phyloP scores from a whole-genome alignment of 225 moss, liverwort and hornwort species.

The Straminergon stramineum region DNA sequence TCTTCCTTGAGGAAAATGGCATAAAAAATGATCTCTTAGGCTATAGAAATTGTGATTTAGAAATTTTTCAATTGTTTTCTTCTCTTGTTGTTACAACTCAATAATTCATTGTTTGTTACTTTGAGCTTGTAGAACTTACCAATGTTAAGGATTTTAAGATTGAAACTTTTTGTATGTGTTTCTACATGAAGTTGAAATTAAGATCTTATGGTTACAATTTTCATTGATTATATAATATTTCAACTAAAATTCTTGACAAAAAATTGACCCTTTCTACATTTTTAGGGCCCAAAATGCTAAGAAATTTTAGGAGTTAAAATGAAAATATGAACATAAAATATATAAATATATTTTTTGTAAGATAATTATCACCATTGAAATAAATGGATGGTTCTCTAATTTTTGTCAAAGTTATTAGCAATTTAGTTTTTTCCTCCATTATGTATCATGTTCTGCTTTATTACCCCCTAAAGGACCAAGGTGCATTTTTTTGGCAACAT shows the following conservation, averaged over 20 bases:
- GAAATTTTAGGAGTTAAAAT: background rate
- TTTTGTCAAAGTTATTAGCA: background rate
- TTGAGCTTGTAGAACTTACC: background rate
- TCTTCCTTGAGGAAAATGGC: too few relatives aligned
- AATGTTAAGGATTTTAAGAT: background rate
- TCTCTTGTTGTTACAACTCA: background rate
- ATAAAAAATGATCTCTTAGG: background rate
- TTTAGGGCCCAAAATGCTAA: background rate
- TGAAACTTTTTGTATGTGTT: too few relatives aligned
- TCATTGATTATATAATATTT: background rate
- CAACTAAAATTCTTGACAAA: background rate
- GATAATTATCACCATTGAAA: background rate
- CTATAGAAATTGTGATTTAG: background rate
- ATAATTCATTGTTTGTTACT: background rate
- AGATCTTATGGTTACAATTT: accelerated
- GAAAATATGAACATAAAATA: background rate
- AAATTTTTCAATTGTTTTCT: background rate
- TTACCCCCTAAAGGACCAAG: too few relatives aligned
- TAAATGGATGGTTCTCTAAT: background rate
- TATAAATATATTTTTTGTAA: too few relatives aligned
- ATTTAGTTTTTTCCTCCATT: too few relatives aligned
- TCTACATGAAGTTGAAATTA: background rate
- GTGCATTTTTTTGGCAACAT: too few relatives aligned
- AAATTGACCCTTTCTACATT: background rate
- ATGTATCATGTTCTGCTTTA: accelerated